A percentile compares a stretch with the other conserved stretches of the same genome.
phyloP scores from a whole-genome alignment of 257 asterid genomes.

The Solanum ossicruentum region DNA sequence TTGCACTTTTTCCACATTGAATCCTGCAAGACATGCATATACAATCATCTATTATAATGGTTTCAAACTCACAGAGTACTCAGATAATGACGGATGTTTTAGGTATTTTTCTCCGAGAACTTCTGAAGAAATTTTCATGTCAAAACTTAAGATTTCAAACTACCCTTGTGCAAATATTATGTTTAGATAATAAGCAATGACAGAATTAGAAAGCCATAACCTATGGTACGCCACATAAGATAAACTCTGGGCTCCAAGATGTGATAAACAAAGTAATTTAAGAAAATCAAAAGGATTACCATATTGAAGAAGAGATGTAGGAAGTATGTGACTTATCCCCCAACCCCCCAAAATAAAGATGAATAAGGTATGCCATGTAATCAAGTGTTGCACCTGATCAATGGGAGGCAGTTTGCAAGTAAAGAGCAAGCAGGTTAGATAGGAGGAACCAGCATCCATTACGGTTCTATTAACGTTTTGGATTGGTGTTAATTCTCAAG shows the following conservation, averaged over 20 bases:
- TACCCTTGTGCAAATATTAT: not conserved
- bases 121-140: not conserved
- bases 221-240: not conserved
- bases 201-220: not conserved
- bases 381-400: not conserved
- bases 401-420: not conserved
- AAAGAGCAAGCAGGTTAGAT: not conserved
- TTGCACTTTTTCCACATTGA: constrained; percentile 96
- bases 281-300: not conserved
- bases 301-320: not conserved
- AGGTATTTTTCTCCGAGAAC: not conserved
- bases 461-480: not conserved
- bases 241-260: not conserved
- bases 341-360: not conserved
- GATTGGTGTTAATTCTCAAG: not conserved
- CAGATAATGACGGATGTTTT: not conserved
- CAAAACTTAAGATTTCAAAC: not conserved
- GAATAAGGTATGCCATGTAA: not conserved
- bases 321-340: not conserved
- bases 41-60: constrained; percentile 6
- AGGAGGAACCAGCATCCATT: not conserved
- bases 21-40: constrained; percentile 45
- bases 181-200: not conserved
- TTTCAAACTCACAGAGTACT: not conserved
- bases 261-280: not conserved